Percentiles rank a stretch among this genome's conserved stretches.
Evolutionary conservation across 495 filamentous ascomycete genomes (phyloP).

Genomic region (Sabuloglossum arenarium): DNA sequence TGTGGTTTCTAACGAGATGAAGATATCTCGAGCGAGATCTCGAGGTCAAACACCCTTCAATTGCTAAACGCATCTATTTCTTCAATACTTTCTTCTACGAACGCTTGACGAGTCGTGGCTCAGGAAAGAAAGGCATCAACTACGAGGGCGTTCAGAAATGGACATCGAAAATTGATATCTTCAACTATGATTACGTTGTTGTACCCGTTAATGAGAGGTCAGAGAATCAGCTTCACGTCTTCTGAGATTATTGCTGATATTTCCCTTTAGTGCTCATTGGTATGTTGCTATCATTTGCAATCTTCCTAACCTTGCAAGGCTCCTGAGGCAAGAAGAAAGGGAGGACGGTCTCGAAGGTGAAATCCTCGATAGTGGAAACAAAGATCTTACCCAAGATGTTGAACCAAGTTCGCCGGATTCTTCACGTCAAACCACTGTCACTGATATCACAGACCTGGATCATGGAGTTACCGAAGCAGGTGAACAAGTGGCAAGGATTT

Average conservation of each 20-base stretch:
- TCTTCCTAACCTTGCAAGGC: constrained; percentile 30
- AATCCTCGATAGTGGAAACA: background rate
- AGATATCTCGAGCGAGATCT: constrained; percentile 43
- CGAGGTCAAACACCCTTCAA: constrained; percentile 29
- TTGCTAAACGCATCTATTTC: constrained; percentile 52
- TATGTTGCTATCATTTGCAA: constrained; percentile 95
- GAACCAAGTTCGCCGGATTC: background rate
- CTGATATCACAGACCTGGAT: background rate
- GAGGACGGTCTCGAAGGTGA: background rate
- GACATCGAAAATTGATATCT: constrained; percentile 72
- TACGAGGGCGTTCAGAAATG: constrained; percentile 70
- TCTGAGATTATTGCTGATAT: background rate
- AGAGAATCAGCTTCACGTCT: constrained; percentile 1
- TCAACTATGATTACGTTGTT: constrained; percentile 71
- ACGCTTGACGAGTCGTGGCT: constrained; percentile 37
- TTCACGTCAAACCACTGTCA: background rate
- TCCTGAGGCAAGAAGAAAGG: background rate
- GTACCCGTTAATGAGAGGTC: constrained; percentile 70
- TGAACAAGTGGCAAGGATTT: background rate
- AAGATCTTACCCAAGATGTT: background rate
- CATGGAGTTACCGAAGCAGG: background rate
- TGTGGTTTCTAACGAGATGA: constrained; percentile 7
- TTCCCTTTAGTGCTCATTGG: constrained; percentile 42
- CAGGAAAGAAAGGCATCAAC: constrained; percentile 40
- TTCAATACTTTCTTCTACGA: constrained; percentile 87